Evolutionary conservation across 176 grass and related monocot species (phyloP).

Genomic region (Musa troglodytarum): DNA sequence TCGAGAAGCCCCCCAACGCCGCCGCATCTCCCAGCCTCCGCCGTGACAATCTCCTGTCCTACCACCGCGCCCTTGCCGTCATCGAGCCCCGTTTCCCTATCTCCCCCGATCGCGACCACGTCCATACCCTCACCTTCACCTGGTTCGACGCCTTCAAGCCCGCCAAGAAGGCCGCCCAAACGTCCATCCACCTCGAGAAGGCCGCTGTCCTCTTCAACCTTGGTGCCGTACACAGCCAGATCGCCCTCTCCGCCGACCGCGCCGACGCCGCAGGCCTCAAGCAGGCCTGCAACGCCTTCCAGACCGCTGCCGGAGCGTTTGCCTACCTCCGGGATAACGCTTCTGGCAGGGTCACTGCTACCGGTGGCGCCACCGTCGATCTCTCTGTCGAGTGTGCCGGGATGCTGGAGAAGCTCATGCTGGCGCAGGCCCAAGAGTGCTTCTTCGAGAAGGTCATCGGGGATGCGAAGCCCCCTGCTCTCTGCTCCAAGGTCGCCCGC

Average conservation of each 20-base stretch:
- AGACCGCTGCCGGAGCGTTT: slow-evolving; percentile 67
- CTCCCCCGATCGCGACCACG: slow-evolving; percentile 57
- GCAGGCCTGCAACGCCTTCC: slow-evolving; percentile 70
- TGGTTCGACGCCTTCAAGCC: slow-evolving; percentile 87
- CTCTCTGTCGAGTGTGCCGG: slow-evolving; percentile 65
- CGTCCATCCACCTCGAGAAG: slow-evolving; percentile 75
- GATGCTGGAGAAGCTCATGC: slow-evolving; percentile 95
- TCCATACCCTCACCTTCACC: slow-evolving; percentile 78
- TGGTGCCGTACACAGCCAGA: slow-evolving; percentile 70
- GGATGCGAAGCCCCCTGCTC: slow-evolving; percentile 62
- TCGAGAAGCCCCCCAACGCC: slow-evolving; percentile 39
- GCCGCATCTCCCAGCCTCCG: slow-evolving; percentile 41
- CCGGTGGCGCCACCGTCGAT: slow-evolving; percentile 56
- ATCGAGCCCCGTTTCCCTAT: slow-evolving; percentile 90
- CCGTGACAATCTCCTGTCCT: slow-evolving; percentile 61
- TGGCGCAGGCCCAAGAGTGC: slow-evolving; percentile 94
- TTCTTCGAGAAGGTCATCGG: slow-evolving; percentile 96
- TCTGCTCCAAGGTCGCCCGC: slow-evolving; percentile 88
- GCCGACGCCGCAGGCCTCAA: slow-evolving; percentile 54
- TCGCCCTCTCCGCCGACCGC: slow-evolving; percentile 65
- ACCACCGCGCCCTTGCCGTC: slow-evolving; percentile 55
- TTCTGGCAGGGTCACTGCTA: slow-evolving; percentile 52
- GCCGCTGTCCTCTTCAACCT: slow-evolving; percentile 81
- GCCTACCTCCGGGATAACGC: slow-evolving; percentile 61
- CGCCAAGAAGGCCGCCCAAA: slow-evolving; percentile 44